Evolutionary conservation across 495 filamentous ascomycete genomes (phyloP).

Genomic region (Entonaema liquescens): DNA sequence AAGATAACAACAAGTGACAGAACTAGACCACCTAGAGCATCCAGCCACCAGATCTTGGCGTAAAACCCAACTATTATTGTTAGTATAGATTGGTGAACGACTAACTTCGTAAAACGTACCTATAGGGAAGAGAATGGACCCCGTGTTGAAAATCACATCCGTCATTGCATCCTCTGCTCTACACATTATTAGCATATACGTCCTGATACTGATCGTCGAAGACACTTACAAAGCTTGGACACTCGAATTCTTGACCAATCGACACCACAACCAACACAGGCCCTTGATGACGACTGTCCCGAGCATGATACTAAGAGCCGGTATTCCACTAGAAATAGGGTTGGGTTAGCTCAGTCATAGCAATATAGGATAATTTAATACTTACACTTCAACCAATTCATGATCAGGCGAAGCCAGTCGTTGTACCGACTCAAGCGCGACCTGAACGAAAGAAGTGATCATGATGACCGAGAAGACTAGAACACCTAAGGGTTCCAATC

Average conservation of each 20-base stretch:
- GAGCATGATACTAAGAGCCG: slow-evolving; percentile 83
- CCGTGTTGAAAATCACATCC: slow-evolving; percentile 88
- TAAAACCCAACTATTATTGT: slow-evolving; percentile 71
- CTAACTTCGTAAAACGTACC: slow-evolving; percentile 56
- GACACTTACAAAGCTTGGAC: slow-evolving; percentile 79
- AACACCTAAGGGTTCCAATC: slow-evolving; percentile 79
- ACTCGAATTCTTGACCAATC: slow-evolving; percentile 84
- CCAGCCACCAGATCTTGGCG: slow-evolving; percentile 82
- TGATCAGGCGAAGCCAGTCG: slow-evolving; percentile 72
- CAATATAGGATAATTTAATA: neutral
- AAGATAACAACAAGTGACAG: slow-evolving; percentile 84
- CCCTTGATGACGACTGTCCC: slow-evolving; percentile 83
- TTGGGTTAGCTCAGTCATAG: slow-evolving; percentile 20
- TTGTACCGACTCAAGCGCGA: slow-evolving; percentile 74
- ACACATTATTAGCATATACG: slow-evolving; percentile 51
- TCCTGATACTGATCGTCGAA: neutral
- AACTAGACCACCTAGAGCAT: slow-evolving; percentile 82
- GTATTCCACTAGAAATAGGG: slow-evolving; percentile 53
- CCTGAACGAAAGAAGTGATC: slow-evolving; percentile 88
- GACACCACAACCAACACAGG: slow-evolving; percentile 90
- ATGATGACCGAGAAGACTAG: slow-evolving; percentile 85
- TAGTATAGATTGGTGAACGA: neutral
- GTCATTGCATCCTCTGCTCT: slow-evolving; percentile 51
- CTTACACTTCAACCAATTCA: slow-evolving; percentile 71
- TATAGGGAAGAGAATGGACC: slow-evolving; percentile 86